Percentiles rank a stretch among this genome's conserved stretches.
Evolutionary conservation across 176 grass and related monocot genomes (phyloP).

Genomic region (Miscanthus lutarioriparius): DNA sequence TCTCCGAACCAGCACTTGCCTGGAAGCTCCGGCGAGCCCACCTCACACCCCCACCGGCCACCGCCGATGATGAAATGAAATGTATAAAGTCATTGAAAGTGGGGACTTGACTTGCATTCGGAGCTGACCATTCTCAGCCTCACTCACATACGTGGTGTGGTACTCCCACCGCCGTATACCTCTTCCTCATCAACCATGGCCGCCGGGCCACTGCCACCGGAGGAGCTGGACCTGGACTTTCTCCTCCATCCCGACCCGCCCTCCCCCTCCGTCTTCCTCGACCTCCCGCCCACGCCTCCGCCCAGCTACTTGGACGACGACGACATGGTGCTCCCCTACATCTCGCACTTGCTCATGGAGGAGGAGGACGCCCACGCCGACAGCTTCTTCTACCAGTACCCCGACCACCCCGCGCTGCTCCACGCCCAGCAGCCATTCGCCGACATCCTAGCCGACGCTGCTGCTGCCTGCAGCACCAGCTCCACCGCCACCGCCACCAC

Average conservation of each 20-base stretch:
- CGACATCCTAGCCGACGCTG: conserved; percentile 41
- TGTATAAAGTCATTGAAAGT: too few relatives aligned
- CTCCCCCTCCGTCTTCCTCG: conserved; percentile 29
- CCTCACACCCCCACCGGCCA: too few relatives aligned
- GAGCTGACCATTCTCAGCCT: too few relatives aligned
- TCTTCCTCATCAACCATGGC: conserved; percentile 5
- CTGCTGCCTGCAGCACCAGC: background rate
- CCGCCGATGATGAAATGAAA: too few relatives aligned
- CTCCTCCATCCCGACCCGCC: conserved; percentile 8
- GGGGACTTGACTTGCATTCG: too few relatives aligned
- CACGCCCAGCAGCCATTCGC: conserved; percentile 45
- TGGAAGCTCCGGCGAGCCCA: too few relatives aligned
- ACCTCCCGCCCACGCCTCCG: conserved; percentile 33
- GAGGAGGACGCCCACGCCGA: conserved; percentile 52
- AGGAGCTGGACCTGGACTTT: conserved; percentile 3
- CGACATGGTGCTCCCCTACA: conserved; percentile 44
- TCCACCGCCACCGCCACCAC: background rate
- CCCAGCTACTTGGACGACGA: background rate
- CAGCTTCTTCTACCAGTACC: conserved; percentile 52
- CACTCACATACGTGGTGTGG: too few relatives aligned
- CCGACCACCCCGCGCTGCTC: conserved; percentile 46
- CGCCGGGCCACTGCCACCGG: background rate
- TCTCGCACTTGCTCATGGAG: conserved; percentile 66
- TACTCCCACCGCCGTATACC: too few relatives aligned
- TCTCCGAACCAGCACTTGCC: too few relatives aligned